Base-by-base conservation (phyloP, 768 basidiomycete genomes). In the Mycena albidolilacea region DNA sequence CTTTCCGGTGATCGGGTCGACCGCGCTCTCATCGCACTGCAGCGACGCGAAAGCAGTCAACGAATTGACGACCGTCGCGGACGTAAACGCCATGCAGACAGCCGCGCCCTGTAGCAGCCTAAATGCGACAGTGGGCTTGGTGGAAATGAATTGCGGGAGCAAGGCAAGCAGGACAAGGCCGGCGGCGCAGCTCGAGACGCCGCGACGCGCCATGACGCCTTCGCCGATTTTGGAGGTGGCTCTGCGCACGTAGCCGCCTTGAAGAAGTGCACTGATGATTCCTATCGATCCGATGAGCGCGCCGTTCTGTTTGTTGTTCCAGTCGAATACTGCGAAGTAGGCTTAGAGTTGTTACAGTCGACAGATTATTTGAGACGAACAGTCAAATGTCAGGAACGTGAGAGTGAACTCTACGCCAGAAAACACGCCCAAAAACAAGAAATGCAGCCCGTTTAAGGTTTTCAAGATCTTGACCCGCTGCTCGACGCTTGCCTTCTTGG, bases 361-460 rank as follows among this genome's bases (percentile, higher is more conserved):
- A 62, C 17, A 65, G 7, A 71, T 12, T 73, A 69, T 38, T 73
- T 11, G 64, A n/a, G 19, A 87, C 92, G 81, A 83, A 93, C 95
- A 82, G 80, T 96, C 95, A 78, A 95, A 97, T 2, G 94, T 98
- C 59, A 98, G 85, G 87, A 99, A 99, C 0, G 96, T 97, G 23
- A 99, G 86, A 0, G 97, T 99, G 82, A 98, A 98, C 80, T 99
- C 97, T 62, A 98, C 90, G 14, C 97, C 97, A 2, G 97, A 97
- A 82, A 99, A 99, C 62, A 97, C 80, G 64, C 92, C 89, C 71
- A 99, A 84, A 85, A 98, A 99, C 58, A 92, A 81, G 80, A 96
- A 93, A 80, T 99, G 97, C 17, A 95, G 80, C 55, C 84, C 82
- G 48, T 92, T 91, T 55, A 97, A 85, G 10, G 85, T 80, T 75